Evolutionary conservation across 768 basidiomycete species (phyloP), one percentile per base, ranked within the genome.

Genomic region (Rhodosporidiobolus sp.): DNA sequence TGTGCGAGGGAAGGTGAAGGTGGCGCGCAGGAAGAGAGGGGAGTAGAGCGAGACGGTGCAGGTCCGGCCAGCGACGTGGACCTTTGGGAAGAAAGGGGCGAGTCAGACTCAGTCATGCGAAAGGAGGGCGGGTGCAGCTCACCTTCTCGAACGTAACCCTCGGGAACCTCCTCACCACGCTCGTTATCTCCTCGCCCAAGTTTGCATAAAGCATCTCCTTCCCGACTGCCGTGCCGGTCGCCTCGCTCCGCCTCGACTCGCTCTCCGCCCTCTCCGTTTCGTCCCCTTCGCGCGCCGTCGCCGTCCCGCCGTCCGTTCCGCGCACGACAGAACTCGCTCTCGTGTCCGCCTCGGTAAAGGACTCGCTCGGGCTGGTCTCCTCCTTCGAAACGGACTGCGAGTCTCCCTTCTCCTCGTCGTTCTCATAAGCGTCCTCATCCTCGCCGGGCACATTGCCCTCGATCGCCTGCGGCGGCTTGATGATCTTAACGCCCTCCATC

Each of bases 131-230:
- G 19, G 20, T 12, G 20, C 7, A 22, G 60, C 81, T 20, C 65
- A 89, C 91, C 85, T 91, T 93, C 79, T 95, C 94, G 19, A 94
- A 86, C 72, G 89, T 90, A 77, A 92, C 87, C 78, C 90, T 90
- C 16, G 86, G 86, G 32, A 93, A 84, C 75, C 86, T 88, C 11
- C 84, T 87, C 45, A 90, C 82, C 14, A 90, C 91, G 14, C 86
- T 67, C 30, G 76, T 76, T 30, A 79, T 75, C 65, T 78, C 77
- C 50, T 76, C 70, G 12, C 73, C 77, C 8, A 76, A 52, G 30
- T 73, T 74, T 12, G 61, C 61, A 46, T 69, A 72, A 11, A 56
- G 46, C 30, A 77, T 6, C 69, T 74, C 69, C 75, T 76, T 68
- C 70, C 75, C 62, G 69, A 77, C 64, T 69, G 69, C 49, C 70